Percentiles rank a stretch among this genome's conserved stretches.
These are phyloP conservation scores for Psidium friedrichsthalianum DNA, from an alignment of 345 rosid genomes.

Conservation along the genomic window DNA sequence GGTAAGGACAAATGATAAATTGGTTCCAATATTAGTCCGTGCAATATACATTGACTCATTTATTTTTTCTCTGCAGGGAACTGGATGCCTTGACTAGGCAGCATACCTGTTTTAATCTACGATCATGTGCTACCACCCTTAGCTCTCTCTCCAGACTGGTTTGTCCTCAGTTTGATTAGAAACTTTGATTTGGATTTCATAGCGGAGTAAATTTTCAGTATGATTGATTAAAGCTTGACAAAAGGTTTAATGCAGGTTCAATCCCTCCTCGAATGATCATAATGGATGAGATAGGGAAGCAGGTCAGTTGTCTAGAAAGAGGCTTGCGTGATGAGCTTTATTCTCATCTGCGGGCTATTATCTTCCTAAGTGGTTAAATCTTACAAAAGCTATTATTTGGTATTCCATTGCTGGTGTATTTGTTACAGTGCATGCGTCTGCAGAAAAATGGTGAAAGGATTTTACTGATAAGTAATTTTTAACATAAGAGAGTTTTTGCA, in stretches of 20 bases:
- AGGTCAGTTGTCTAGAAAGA: slow-evolving; percentile 31
- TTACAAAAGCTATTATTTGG: background rate
- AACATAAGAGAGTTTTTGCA: background rate
- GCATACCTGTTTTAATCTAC: slow-evolving; percentile 78
- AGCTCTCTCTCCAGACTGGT: slow-evolving; percentile 92
- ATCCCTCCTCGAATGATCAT: slow-evolving; percentile 94
- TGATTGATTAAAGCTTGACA: slow-evolving; percentile 1
- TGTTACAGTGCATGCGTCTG: background rate
- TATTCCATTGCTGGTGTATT: background rate
- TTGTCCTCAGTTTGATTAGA: background rate
- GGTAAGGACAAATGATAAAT: background rate
- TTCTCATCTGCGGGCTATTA: background rate
- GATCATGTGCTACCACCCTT: slow-evolving; percentile 81
- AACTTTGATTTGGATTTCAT: background rate
- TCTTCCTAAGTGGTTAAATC: background rate
- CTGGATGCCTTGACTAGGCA: slow-evolving; percentile 76
- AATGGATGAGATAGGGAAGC: slow-evolving; percentile 92
- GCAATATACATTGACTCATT: background rate
- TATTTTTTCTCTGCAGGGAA: slow-evolving; percentile 47
- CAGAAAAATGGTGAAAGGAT: background rate
- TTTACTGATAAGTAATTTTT: background rate
- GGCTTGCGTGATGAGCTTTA: background rate
- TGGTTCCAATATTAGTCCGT: background rate
- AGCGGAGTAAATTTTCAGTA: background rate
- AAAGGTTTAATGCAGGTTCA: slow-evolving; percentile 57